phyloP scores from a whole-genome alignment of 2,329 filamentous ascomycete species.

The Diaporthe sp. region DNA sequence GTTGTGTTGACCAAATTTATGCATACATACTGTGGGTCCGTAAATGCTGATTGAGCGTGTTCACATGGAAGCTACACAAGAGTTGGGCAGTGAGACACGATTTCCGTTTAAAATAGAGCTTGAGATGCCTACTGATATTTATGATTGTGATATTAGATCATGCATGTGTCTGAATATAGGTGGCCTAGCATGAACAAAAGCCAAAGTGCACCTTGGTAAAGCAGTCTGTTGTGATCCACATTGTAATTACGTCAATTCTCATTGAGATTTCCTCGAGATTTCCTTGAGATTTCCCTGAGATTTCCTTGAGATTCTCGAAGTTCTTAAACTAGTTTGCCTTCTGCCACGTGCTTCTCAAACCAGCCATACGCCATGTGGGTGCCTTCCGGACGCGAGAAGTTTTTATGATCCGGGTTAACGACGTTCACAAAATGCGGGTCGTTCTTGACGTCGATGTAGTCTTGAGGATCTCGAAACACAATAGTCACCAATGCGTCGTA shows the following conservation, averaged over 20 bases:
- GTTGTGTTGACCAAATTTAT: not conserved
- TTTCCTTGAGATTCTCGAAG: not conserved
- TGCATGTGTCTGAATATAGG: not conserved
- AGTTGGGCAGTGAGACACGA: not conserved
- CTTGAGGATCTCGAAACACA: slow-evolving; percentile 19
- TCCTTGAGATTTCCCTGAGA: not conserved
- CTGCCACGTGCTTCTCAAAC: slow-evolving; percentile 7
- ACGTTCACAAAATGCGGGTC: slow-evolving; percentile 20
- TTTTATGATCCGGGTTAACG: slow-evolving; percentile 14
- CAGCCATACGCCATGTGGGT: slow-evolving; percentile 18
- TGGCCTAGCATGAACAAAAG: not conserved
- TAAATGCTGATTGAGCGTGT: not conserved
- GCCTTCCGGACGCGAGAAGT: not conserved
- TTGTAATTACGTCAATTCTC: not conserved
- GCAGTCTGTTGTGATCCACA: not conserved
- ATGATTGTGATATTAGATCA: not conserved
- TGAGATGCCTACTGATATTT: not conserved
- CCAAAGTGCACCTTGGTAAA: not conserved
- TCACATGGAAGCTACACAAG: not conserved
- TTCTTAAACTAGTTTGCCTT: not conserved
- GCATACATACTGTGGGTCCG: not conserved
- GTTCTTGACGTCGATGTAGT: slow-evolving; percentile 11
- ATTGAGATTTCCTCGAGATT: not conserved
- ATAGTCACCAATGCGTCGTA: slow-evolving; percentile 12
- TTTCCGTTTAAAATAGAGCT: not conserved